These are phyloP conservation scores for Salvia sclarea DNA, from an alignment of 305 asterid species.

Conservation along the genomic window DNA sequence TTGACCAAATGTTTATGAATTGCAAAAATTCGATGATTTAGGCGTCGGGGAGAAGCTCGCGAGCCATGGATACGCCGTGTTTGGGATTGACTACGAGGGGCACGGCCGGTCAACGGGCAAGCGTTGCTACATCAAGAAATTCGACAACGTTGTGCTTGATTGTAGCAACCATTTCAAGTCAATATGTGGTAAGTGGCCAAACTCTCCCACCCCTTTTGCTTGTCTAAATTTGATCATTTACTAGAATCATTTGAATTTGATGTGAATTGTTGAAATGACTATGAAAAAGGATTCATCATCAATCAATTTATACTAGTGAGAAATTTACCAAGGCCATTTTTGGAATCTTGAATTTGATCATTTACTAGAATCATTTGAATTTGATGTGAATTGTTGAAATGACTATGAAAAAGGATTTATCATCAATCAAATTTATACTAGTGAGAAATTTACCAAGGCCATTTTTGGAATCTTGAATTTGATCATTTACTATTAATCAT, in stretches of 20 bases:
- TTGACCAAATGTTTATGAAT: no score
- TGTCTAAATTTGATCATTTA: not conserved
- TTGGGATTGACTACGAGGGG: constrained; percentile 93
- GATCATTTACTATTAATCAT: not conserved
- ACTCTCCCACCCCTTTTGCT: constrained; percentile 14
- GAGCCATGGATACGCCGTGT: constrained; percentile 71
- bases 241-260: not conserved
- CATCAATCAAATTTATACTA: no score
- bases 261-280: not conserved
- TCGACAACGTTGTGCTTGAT: constrained; percentile 73
- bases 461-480: no score
- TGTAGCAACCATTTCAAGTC: constrained; percentile 69
- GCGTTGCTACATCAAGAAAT: constrained; percentile 86
- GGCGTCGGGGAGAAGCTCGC: constrained; percentile 81
- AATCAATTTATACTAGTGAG: no score
- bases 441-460: no score
- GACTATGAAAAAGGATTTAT: no score
- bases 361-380: not conserved
- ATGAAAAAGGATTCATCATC: no score
- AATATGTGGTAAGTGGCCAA: constrained; percentile 60
- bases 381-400: not conserved
- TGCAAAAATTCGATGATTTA: constrained; percentile 26
- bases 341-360: not conserved
- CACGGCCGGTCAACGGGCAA: constrained; percentile 90
- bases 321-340: no score